A percentile compares a stretch with the other conserved stretches of the same genome.
Conservation (phyloP, 1,284 basidiomycete species). For the Coniferiporia weirii region DNA sequence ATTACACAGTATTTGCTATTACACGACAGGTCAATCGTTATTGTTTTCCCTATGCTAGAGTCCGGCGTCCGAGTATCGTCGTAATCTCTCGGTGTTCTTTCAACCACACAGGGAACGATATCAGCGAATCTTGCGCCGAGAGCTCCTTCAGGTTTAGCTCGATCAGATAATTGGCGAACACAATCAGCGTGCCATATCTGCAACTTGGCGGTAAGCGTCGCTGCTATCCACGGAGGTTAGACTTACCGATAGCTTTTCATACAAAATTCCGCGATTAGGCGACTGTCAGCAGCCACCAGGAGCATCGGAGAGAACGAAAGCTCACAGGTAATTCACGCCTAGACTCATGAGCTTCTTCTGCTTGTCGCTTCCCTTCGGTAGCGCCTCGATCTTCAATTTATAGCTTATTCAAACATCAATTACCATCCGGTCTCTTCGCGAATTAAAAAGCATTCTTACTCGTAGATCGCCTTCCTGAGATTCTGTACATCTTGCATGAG, state of each 20-base stretch:
- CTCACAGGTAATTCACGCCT: slow-evolving; percentile 82
- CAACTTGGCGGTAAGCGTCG: slow-evolving; percentile 13
- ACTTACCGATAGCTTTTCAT: slow-evolving; percentile 11
- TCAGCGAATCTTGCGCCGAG: slow-evolving; percentile 33
- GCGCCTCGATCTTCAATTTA: slow-evolving; percentile 85
- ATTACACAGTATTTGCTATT: no score
- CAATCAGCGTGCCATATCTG: slow-evolving; percentile 90
- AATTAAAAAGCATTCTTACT: slow-evolving; percentile 41
- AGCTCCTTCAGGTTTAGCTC: slow-evolving; percentile 51
- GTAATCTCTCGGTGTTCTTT: slow-evolving; percentile 80
- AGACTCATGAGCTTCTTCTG: slow-evolving; percentile 68
- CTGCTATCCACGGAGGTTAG: slow-evolving; percentile 16
- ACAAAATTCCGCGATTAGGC: background rate
- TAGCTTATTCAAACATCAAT: slow-evolving; percentile 49
- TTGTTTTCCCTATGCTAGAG: slow-evolving; percentile 39
- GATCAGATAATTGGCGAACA: slow-evolving; percentile 93
- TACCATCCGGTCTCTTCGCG: background rate
- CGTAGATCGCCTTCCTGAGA: slow-evolving; percentile 86
- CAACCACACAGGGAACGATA: slow-evolving; percentile 78
- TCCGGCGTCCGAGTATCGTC: slow-evolving; percentile 66
- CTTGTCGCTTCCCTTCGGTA: slow-evolving; percentile 74
- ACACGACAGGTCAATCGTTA: background rate
- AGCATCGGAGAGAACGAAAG: slow-evolving; percentile 6
- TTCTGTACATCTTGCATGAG: slow-evolving; percentile 94
- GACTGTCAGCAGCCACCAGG: background rate